Conservation (phyloP, 2,329 filamentous ascomycete species). For the Trichoderma harzianum region DNA sequence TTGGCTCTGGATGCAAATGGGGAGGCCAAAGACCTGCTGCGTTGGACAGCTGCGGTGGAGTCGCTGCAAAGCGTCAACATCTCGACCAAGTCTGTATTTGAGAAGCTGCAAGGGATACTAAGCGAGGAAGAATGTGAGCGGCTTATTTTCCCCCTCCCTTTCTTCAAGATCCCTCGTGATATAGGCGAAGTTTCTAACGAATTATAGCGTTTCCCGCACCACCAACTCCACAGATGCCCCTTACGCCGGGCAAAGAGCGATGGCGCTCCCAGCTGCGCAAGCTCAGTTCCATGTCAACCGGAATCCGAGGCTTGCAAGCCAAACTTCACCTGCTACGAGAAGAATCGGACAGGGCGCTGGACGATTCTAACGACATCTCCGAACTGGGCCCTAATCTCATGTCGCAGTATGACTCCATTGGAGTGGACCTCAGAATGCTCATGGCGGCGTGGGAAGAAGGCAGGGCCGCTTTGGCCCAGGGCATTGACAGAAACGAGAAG, state of each 20-base stretch:
- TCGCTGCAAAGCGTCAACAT: constrained; percentile 65
- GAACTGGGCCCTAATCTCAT: constrained; percentile 78
- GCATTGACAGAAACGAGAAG: constrained; percentile 77
- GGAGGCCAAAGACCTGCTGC: constrained; percentile 69
- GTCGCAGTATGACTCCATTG: constrained; percentile 92
- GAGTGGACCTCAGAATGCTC: constrained; percentile 75
- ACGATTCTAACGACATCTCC: constrained; percentile 67
- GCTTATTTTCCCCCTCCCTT: neutral
- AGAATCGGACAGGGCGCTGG: constrained; percentile 76
- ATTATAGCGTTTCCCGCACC: constrained; percentile 49
- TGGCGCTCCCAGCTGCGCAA: constrained; percentile 85
- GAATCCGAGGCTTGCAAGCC: constrained; percentile 86
- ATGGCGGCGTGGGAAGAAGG: constrained; percentile 86
- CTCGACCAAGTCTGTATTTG: constrained; percentile 59
- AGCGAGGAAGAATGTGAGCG: constrained; percentile 74
- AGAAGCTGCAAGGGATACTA: constrained; percentile 65
- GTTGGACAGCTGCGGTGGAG: constrained; percentile 76
- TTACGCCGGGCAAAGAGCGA: constrained; percentile 75
- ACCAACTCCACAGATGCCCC: constrained; percentile 54
- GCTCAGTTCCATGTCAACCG: constrained; percentile 81
- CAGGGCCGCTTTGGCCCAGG: constrained; percentile 74
- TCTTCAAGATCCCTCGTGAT: neutral
- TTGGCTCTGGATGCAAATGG: constrained; percentile 82
- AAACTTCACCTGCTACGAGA: constrained; percentile 91
- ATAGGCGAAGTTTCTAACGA: constrained; percentile 6